Conservation (phyloP, 2,329 filamentous ascomycete species). For the Aspergillus ustus region DNA sequence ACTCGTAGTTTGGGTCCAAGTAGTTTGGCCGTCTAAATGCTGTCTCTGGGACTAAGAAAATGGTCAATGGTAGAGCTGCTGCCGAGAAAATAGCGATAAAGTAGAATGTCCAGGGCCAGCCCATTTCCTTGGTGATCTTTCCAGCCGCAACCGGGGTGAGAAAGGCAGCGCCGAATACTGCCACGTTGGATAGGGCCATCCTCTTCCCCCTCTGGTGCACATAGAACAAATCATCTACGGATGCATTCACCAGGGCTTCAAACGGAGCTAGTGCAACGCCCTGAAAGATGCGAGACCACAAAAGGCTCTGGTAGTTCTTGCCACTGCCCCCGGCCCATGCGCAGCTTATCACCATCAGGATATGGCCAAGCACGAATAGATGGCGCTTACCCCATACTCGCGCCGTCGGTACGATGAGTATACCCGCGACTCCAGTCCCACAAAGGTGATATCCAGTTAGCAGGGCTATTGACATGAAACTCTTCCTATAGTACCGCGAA, state of each 20-base stretch:
- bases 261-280: conserved; percentile 87
- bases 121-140: conserved; percentile 75
- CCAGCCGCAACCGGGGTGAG: conserved; percentile 89
- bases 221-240: conserved; percentile 87
- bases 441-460: conserved; percentile 87
- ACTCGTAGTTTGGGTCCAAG: conserved; percentile 71
- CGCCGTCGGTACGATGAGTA: conserved; percentile 84
- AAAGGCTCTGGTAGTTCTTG: conserved; percentile 70
- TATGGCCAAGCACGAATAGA: conserved; percentile 76
- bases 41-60: conserved; percentile 85
- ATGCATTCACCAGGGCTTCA: conserved; percentile 86
- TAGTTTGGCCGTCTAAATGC: conserved; percentile 70
- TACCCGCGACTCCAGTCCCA: conserved; percentile 78
- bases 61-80: conserved; percentile 68
- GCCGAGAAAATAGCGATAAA: conserved; percentile 84
- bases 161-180: conserved; percentile 73
- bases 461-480: conserved; percentile 77
- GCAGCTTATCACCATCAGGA: conserved; percentile 74
- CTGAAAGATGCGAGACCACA: conserved; percentile 82
- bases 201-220: conserved; percentile 83
- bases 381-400: conserved; percentile 93
- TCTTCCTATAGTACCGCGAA: conserved; percentile 65
- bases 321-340: conserved; percentile 76
- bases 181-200: conserved; percentile 79
- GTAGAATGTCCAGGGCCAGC: conserved; percentile 90